A percentile compares a stretch with the other conserved stretches of the same genome.
Conservation (phyloP, 1,284 basidiomycete species). For the Fomes fomentarius region DNA sequence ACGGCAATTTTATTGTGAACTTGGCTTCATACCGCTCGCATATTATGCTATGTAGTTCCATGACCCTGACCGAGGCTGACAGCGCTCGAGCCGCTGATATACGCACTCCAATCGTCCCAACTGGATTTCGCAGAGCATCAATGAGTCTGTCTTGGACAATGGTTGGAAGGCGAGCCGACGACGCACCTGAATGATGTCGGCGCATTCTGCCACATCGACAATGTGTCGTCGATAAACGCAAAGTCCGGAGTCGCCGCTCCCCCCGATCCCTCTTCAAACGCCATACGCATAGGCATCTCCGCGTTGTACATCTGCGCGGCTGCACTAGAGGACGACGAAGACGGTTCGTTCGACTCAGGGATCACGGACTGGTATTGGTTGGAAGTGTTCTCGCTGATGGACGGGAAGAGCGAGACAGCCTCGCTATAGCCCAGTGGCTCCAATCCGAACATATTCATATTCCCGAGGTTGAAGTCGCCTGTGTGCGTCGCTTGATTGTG, state of each 20-base stretch:
- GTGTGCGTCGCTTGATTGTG: neutral
- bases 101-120: neutral
- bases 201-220: constrained; percentile 37
- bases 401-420: constrained; percentile 47
- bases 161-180: neutral
- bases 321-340: no score
- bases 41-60: no score
- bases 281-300: neutral
- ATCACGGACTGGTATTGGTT: no score
- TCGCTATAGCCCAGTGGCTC: constrained; percentile 1
- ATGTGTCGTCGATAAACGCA: constrained; percentile 25
- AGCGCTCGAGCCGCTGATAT: neutral
- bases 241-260: constrained; percentile 3
- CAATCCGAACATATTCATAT: neutral
- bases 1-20: no score
- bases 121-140: neutral
- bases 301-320: neutral
- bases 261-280: neutral
- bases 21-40: no score
- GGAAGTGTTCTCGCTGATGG: constrained; percentile 19
- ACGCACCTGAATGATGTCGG: constrained; percentile 35
- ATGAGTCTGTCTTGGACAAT: no score
- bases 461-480: neutral
- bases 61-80: no score
- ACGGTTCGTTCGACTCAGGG: no score